phyloP scores from a whole-genome alignment of 805 yeast species.

The Candida yuanshanica region DNA sequence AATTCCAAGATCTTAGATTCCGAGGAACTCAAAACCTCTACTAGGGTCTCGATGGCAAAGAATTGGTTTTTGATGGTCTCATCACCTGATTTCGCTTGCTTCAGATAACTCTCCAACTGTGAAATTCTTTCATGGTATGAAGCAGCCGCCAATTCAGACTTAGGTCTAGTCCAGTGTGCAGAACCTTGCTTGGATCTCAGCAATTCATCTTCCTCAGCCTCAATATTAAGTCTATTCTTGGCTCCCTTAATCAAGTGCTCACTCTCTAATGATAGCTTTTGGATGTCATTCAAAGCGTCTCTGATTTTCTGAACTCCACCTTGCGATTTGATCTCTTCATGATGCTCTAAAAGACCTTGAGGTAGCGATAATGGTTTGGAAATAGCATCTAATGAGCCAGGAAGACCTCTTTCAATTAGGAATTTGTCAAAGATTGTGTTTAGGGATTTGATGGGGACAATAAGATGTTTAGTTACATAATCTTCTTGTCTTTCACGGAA shows the following conservation, averaged over 20 bases:
- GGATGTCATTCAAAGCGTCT: conserved; percentile 40
- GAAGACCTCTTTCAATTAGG: conserved; percentile 46
- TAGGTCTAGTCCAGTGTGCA: conserved; percentile 45
- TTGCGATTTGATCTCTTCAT: conserved; percentile 42
- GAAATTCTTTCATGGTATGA: conserved; percentile 34
- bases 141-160: conserved; percentile 40
- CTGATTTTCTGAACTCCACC: conserved; percentile 48
- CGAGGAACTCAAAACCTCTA: conserved; percentile 39
- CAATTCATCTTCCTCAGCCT: conserved; percentile 48
- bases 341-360: conserved; percentile 46
- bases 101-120: conserved; percentile 43
- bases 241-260: conserved; percentile 40
- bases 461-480: conserved; percentile 40
- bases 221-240: conserved; percentile 40
- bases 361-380: conserved; percentile 54
- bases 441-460: conserved; percentile 43
- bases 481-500: conserved; percentile 59
- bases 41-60: conserved; percentile 38
- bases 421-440: conserved; percentile 38
- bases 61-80: conserved; percentile 41
- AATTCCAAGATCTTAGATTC: conserved; percentile 22
- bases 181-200: conserved; percentile 49
- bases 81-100: conserved; percentile 62
- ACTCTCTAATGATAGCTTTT: conserved; percentile 35
- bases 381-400: conserved; percentile 57